Conservation (phyloP, 1,284 basidiomycete genomes). For the Sporisorium iseilematis-ciliati region DNA sequence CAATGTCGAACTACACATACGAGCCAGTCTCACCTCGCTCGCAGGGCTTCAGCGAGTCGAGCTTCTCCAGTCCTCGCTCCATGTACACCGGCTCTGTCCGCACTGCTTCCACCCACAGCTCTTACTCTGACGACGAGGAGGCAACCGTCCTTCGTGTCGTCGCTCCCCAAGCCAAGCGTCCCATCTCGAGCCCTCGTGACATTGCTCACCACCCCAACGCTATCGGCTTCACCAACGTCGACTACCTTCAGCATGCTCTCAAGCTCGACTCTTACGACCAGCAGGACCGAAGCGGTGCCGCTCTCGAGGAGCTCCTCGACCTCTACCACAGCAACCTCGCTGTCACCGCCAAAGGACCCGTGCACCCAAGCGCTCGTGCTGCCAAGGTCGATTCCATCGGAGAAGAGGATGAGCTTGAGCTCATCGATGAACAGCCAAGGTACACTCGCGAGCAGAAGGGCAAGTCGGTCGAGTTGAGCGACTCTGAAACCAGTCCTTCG, state of each 20-base stretch:
- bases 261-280: conserved; percentile 28
- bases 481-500: conserved; percentile 21
- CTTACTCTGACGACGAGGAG: conserved; percentile 35
- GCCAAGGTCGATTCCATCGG: conserved; percentile 39
- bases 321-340: conserved; percentile 33
- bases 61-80: conserved; percentile 37
- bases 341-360: conserved; percentile 9
- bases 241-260: conserved; percentile 41
- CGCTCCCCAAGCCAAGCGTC: conserved; percentile 22
- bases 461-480: conserved; percentile 37
- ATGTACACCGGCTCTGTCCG: conserved; percentile 30
- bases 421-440: conserved; percentile 36
- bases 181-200: conserved; percentile 9
- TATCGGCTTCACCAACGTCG: conserved; percentile 26
- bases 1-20: conserved; percentile 38
- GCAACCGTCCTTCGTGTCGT: conserved; percentile 14
- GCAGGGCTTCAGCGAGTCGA: conserved; percentile 34
- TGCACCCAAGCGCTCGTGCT: conserved; percentile 4
- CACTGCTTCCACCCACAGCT: conserved; percentile 29
- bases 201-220: conserved; percentile 3
- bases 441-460: conserved; percentile 43
- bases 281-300: conserved; percentile 11
- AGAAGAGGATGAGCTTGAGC: conserved; percentile 41
- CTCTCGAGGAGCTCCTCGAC: conserved; percentile 36
- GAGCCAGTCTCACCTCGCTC: conserved; percentile 42